Evolutionary conservation across 768 basidiomycete genomes (phyloP).

Genomic region (Mycena alexandri): DNA sequence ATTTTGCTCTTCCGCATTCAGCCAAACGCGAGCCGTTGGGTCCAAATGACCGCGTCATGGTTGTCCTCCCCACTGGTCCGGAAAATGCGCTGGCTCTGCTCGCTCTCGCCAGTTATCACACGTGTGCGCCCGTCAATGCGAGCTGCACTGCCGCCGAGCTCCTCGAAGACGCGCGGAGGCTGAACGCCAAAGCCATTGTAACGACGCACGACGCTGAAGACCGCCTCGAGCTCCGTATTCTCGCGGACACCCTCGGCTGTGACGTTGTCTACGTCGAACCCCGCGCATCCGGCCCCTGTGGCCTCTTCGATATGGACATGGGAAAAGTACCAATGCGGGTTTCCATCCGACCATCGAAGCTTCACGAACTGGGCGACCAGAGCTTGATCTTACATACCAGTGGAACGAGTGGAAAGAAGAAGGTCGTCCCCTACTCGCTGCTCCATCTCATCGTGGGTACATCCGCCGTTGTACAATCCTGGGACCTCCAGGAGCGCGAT

Average conservation of each 20-base stretch:
- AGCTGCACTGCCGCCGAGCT: conserved; percentile 60
- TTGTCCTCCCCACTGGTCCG: conserved; percentile 59
- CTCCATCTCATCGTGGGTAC: conserved; percentile 59
- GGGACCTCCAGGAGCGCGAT: conserved; percentile 53
- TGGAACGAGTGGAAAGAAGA: conserved; percentile 70
- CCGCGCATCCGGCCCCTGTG: conserved; percentile 51
- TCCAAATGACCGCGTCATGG: conserved; percentile 61
- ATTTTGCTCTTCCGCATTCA: conserved; percentile 55
- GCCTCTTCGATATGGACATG: conserved; percentile 56
- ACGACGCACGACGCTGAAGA: conserved; percentile 56
- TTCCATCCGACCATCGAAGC: conserved; percentile 43
- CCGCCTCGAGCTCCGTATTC: conserved; percentile 50
- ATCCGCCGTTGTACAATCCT: conserved; percentile 58
- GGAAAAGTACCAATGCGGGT: conserved; percentile 29
- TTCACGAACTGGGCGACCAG: conserved; percentile 57
- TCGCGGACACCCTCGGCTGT: conserved; percentile 52
- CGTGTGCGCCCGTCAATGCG: conserved; percentile 62
- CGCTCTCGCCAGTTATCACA: conserved; percentile 57
- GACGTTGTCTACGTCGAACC: conserved; percentile 54
- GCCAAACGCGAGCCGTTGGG: conserved; percentile 45
- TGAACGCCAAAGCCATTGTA: conserved; percentile 56
- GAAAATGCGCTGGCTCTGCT: conserved; percentile 62
- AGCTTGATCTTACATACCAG: conserved; percentile 71
- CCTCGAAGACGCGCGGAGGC: conserved; percentile 54
- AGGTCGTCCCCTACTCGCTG: conserved; percentile 61